These are phyloP conservation scores for Fraxinus dipetala DNA, from an alignment of 305 asterid genomes.

Conservation along the genomic window DNA sequence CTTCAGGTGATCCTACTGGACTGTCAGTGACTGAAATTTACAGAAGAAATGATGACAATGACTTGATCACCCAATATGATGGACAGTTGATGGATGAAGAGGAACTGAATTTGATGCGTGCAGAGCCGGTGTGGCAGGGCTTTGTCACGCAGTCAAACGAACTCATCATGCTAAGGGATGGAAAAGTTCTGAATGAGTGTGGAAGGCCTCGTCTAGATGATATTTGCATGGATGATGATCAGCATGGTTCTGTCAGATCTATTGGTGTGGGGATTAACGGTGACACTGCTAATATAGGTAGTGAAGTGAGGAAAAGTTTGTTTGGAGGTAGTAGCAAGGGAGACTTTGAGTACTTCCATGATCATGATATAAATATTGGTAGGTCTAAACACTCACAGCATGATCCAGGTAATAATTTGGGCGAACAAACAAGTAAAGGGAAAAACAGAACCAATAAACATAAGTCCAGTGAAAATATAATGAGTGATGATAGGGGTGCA, in stretches of 20 bases:
- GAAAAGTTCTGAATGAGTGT: slow-evolving; percentile 48
- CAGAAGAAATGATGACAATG: slow-evolving; percentile 36
- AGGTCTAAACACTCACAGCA: slow-evolving; percentile 43
- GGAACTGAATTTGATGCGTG: slow-evolving; percentile 76
- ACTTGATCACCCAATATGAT: slow-evolving; percentile 66
- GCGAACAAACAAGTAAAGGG: slow-evolving; percentile 43
- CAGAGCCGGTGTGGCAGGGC: slow-evolving; percentile 97
- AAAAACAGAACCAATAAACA: slow-evolving; percentile 39
- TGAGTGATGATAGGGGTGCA: slow-evolving; percentile 42
- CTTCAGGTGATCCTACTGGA: slow-evolving; percentile 53
- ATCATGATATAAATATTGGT: slow-evolving; percentile 48
- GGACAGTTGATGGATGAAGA: slow-evolving; percentile 92
- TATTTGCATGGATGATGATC: slow-evolving; percentile 74
- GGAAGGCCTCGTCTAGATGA: slow-evolving; percentile 64
- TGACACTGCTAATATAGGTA: slow-evolving; percentile 85
- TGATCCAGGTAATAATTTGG: slow-evolving; percentile 44
- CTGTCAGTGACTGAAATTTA: slow-evolving; percentile 38
- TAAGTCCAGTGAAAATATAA: slow-evolving; percentile 45
- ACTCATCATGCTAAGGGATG: slow-evolving; percentile 62
- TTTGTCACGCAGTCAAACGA: slow-evolving; percentile 77
- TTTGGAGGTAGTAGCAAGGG: slow-evolving; percentile 91
- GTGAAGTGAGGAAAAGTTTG: slow-evolving; percentile 81
- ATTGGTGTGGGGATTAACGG: slow-evolving; percentile 95
- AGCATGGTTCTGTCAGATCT: slow-evolving; percentile 90
- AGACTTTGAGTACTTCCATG: slow-evolving; percentile 65